phyloP scores from a whole-genome alignment of 192 early-diverging fungal species.

The Spinellus fusiger region DNA sequence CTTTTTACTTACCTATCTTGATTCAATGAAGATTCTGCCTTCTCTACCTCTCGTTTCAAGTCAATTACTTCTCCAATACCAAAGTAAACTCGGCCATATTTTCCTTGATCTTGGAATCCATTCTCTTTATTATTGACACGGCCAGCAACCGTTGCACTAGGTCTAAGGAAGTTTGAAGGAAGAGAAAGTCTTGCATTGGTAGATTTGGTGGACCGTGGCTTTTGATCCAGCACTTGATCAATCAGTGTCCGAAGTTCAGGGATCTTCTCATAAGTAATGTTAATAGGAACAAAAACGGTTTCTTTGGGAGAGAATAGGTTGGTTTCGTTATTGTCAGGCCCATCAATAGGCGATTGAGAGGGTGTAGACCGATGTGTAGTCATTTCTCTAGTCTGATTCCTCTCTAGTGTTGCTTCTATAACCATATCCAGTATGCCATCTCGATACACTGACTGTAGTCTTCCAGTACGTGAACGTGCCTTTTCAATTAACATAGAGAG shows the following conservation, averaged over 20 bases:
- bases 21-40: not conserved
- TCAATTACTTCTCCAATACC: constrained; percentile 19
- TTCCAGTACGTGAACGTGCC: constrained; percentile 32
- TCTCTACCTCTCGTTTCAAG: not conserved
- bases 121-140: constrained; percentile 19
- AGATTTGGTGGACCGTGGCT: constrained; percentile 3
- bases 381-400: constrained; percentile 4
- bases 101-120: constrained; percentile 9
- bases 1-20: not conserved
- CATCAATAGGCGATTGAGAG: constrained; percentile 1
- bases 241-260: constrained; percentile 29
- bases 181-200: not conserved
- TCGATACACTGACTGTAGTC: constrained; percentile 17
- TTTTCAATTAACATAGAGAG: constrained; percentile 28
- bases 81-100: constrained; percentile 27
- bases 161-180: constrained; percentile 15
- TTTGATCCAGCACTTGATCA: constrained; percentile 35
- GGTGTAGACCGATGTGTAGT: not conserved
- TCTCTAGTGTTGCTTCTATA: constrained; percentile 25
- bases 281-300: constrained; percentile 26
- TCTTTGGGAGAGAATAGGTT: not conserved
- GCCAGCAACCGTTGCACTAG: constrained; percentile 20
- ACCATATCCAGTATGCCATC: constrained; percentile 33
- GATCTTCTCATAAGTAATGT: constrained; percentile 31
- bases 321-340: not conserved